Conservation (phyloP, 2,329 filamentous ascomycete genomes). For the Penicillium sp. region DNA sequence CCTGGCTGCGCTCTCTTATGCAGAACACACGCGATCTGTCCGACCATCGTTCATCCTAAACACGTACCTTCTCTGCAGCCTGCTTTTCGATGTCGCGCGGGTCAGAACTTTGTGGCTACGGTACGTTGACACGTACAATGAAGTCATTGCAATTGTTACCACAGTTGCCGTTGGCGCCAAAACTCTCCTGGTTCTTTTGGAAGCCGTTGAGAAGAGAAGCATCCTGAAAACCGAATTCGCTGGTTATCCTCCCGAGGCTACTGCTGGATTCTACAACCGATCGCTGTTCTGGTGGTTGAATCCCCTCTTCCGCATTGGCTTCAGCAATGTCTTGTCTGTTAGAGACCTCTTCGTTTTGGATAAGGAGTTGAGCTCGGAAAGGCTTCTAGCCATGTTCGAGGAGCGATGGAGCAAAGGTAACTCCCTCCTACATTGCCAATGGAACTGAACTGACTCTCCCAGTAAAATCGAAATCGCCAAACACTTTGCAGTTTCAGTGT, state of each 20-base stretch:
- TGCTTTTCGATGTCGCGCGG: constrained; percentile 48
- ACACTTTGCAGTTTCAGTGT: constrained; percentile 30
- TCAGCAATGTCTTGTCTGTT: constrained; percentile 42
- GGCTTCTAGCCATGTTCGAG: constrained; percentile 39
- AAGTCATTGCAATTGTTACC: constrained; percentile 44
- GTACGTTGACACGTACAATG: constrained; percentile 25
- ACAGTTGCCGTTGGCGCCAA: constrained; percentile 45
- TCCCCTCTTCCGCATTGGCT: constrained; percentile 51
- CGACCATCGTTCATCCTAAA: constrained; percentile 50
- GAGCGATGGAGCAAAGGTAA: constrained; percentile 42
- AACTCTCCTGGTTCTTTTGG: constrained; percentile 44
- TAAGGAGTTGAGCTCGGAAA: constrained; percentile 44
- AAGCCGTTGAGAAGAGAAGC: constrained; percentile 46
- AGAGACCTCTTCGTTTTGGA: constrained; percentile 49
- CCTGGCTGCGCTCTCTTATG: constrained; percentile 44
- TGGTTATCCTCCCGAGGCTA: constrained; percentile 50
- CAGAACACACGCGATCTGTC: constrained; percentile 48
- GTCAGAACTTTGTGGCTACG: constrained; percentile 47
- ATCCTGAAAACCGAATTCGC: constrained; percentile 42
- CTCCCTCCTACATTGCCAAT: not conserved
- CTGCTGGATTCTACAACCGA: constrained; percentile 51
- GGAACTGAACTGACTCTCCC: constrained; percentile 10
- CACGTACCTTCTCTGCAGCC: constrained; percentile 46
- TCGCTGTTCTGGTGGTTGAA: constrained; percentile 56
- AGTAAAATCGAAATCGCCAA: constrained; percentile 28